A percentile compares a stretch with the other conserved stretches of the same genome.
phyloP scores from a whole-genome alignment of 1,284 basidiomycete species.

The Boletus semigastroideus region DNA sequence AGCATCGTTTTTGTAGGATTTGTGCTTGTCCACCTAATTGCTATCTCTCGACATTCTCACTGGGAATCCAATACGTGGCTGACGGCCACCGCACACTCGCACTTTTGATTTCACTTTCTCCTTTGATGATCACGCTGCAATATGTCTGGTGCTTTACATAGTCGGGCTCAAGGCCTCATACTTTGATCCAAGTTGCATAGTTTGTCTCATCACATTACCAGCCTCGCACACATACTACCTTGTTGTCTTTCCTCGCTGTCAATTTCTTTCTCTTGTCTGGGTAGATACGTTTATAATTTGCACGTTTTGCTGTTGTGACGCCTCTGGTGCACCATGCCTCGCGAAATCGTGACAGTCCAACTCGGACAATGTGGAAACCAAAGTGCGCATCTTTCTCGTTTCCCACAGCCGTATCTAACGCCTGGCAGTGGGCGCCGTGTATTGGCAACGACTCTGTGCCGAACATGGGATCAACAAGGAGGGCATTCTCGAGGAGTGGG shows the following conservation, averaged over 20 bases:
- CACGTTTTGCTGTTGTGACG: constrained; percentile 16
- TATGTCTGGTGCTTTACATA: constrained; percentile 20
- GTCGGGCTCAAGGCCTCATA: constrained; percentile 34
- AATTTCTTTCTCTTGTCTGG: constrained; percentile 4
- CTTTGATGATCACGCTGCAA: constrained; percentile 11
- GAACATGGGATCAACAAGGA: constrained; percentile 95
- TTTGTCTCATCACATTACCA: constrained; percentile 17
- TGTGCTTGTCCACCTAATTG: constrained; percentile 7
- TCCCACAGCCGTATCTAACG: neutral
- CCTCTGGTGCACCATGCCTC: constrained; percentile 57
- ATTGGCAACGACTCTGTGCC: constrained; percentile 94
- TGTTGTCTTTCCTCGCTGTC: constrained; percentile 23
- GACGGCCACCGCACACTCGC: constrained; percentile 27
- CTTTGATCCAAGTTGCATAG: constrained; percentile 27
- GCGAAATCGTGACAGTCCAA: constrained; percentile 85
- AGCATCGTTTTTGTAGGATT: constrained; percentile 20
- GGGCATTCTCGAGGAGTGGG: constrained; percentile 94
- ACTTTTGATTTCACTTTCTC: constrained; percentile 11
- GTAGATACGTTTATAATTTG: constrained; percentile 23
- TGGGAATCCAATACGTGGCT: constrained; percentile 27
- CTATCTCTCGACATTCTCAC: constrained; percentile 13
- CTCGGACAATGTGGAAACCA: constrained; percentile 97
- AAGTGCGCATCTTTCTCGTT: constrained; percentile 54
- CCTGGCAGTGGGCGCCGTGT: constrained; percentile 74
- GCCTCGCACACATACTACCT: constrained; percentile 22